Evolutionary conservation across 2,329 filamentous ascomycete species (phyloP).

Genomic region (Monosporascus sp.): DNA sequence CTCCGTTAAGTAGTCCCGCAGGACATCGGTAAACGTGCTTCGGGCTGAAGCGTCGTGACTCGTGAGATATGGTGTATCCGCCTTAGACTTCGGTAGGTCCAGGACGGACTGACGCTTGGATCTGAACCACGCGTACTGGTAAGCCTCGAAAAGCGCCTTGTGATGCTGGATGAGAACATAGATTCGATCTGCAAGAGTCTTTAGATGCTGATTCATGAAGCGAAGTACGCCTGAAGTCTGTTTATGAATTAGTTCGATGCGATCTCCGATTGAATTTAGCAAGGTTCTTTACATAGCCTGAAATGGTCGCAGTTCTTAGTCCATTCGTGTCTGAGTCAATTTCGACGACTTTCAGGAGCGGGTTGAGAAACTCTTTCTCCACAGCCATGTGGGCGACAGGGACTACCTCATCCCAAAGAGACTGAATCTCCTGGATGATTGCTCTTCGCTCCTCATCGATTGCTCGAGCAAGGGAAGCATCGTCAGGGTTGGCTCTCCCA

Average conservation of each 20-base stretch:
- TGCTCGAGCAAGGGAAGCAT: slow-evolving; percentile 3
- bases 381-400: slow-evolving; percentile 29
- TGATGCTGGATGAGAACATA: slow-evolving; percentile 16
- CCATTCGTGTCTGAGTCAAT: slow-evolving; percentile 2
- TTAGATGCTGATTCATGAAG: slow-evolving; percentile 21
- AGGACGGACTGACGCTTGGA: not conserved
- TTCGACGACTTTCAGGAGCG: slow-evolving; percentile 12
- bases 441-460: slow-evolving; percentile 16
- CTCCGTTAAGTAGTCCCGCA: not conserved
- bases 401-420: slow-evolving; percentile 28
- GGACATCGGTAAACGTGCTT: not conserved
- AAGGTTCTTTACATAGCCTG: slow-evolving; percentile 12
- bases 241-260: slow-evolving; percentile 1
- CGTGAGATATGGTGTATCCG: not conserved
- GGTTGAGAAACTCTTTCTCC: slow-evolving; percentile 23
- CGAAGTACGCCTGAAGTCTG: slow-evolving; percentile 18
- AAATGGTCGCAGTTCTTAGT: slow-evolving; percentile 11
- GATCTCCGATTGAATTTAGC: not conserved
- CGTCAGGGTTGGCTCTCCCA: slow-evolving; percentile 1
- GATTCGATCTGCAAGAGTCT: slow-evolving; percentile 12
- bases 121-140: slow-evolving; percentile 3
- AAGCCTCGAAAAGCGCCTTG: slow-evolving; percentile 13
- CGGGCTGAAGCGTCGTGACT: not conserved
- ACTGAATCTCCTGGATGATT: slow-evolving; percentile 24
- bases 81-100: not conserved